Conservation (phyloP, 768 basidiomycete species). For the Mrakia frigida region DNA sequence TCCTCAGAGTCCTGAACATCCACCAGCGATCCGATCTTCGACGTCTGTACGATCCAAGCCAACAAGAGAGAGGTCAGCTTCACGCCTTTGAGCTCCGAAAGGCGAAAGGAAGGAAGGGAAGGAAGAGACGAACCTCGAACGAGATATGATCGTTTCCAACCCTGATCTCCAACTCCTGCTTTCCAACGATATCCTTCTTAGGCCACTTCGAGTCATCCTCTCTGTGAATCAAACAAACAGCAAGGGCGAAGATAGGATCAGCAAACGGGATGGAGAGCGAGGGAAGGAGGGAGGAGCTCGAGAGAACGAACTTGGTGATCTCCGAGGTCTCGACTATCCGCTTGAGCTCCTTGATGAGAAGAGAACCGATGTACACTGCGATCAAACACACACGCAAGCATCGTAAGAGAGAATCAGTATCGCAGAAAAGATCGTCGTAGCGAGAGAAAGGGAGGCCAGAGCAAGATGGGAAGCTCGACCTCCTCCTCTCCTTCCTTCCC, state of each 20-base stretch:
- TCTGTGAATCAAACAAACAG: conserved; percentile 50
- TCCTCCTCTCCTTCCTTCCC: background rate
- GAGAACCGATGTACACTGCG: conserved; percentile 87
- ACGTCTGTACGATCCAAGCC: conserved; percentile 58
- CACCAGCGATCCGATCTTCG: conserved; percentile 93
- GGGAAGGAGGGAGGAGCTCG: background rate
- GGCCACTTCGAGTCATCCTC: conserved; percentile 99
- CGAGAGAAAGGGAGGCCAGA: background rate
- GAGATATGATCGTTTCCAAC: conserved; percentile 92
- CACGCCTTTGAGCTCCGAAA: background rate
- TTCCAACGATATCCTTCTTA: conserved; percentile 97
- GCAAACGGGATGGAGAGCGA: background rate
- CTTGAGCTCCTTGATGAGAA: conserved; percentile 91
- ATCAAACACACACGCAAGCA: background rate
- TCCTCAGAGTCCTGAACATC: conserved; percentile 97
- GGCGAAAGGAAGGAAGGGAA: background rate
- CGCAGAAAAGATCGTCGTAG: background rate
- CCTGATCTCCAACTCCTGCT: conserved; percentile 94
- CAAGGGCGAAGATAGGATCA: background rate
- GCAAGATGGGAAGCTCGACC: background rate
- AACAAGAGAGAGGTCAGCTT: background rate
- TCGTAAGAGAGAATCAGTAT: background rate
- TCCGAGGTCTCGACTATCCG: conserved; percentile 88
- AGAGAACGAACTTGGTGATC: conserved; percentile 68
- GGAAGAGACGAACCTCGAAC: conserved; percentile 66